Evolutionary conservation across 139 green algal genomes (phyloP).

Genomic region (Ulvella scutata): DNA sequence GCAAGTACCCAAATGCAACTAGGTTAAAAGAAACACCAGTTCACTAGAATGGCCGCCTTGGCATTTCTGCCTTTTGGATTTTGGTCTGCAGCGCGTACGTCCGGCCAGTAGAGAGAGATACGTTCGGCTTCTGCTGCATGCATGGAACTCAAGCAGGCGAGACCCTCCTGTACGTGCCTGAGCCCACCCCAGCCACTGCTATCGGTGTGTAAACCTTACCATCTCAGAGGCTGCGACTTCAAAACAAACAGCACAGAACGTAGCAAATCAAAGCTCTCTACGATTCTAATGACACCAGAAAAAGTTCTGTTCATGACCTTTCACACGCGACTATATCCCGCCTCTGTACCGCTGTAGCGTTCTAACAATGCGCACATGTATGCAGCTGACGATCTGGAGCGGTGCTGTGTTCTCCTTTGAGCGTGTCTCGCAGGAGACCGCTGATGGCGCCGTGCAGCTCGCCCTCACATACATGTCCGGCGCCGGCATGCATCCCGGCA

Average conservation of each 20-base stretch:
- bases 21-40: too few relatives aligned
- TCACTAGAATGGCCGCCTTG: too few relatives aligned
- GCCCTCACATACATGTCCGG: neutral
- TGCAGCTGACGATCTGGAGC: neutral
- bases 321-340: neutral
- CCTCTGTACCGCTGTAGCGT: neutral
- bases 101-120: too few relatives aligned
- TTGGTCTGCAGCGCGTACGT: too few relatives aligned
- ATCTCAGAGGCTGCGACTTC: neutral
- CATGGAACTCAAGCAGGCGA: too few relatives aligned
- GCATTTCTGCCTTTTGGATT: too few relatives aligned
- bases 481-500: too few relatives aligned
- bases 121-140: too few relatives aligned
- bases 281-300: neutral
- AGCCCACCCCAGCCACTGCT: neutral
- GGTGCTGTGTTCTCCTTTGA: neutral
- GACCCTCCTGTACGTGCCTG: too few relatives aligned
- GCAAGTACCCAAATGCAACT: too few relatives aligned
- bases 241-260: neutral
- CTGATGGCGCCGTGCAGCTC: neutral
- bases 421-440: neutral
- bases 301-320: neutral
- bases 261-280: neutral
- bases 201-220: neutral
- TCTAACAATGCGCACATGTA: neutral